Evolutionary conservation across 2,329 filamentous ascomycete genomes (phyloP).

Genomic region (Triangularia verruculosa): DNA sequence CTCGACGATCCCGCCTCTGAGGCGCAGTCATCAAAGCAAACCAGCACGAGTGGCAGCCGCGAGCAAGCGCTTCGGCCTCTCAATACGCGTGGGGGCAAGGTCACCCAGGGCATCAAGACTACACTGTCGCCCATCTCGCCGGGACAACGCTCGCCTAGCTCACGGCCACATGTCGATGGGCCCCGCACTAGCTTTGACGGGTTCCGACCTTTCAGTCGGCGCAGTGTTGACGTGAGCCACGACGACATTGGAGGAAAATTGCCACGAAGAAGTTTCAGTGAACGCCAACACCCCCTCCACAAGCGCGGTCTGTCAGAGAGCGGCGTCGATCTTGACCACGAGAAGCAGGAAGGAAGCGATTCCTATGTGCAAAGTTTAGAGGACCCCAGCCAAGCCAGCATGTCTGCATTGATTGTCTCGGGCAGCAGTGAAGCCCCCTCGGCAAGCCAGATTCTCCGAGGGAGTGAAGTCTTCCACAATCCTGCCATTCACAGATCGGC

Average conservation of each 20-base stretch:
- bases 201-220: conserved; percentile 44
- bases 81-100: conserved; percentile 36
- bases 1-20: conserved; percentile 13
- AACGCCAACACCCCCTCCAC: conserved; percentile 50
- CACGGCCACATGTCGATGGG: conserved; percentile 54
- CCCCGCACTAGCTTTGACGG: conserved; percentile 54
- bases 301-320: conserved; percentile 47
- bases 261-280: conserved; percentile 62
- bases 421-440: conserved; percentile 73
- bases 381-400: conserved; percentile 56
- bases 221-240: conserved; percentile 52
- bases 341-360: conserved; percentile 63
- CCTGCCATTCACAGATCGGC: conserved; percentile 62
- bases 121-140: conserved; percentile 56
- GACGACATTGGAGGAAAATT: conserved; percentile 39
- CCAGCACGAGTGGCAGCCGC: conserved; percentile 15
- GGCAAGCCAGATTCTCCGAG: conserved; percentile 83
- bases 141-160: conserved; percentile 44
- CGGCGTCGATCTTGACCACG: conserved; percentile 38
- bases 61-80: conserved; percentile 8
- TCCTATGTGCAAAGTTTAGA: conserved; percentile 74
- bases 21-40: conserved; percentile 20
- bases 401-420: conserved; percentile 67
- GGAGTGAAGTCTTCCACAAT: conserved; percentile 84
- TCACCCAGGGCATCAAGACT: conserved; percentile 58